A percentile compares a stretch with the other conserved stretches of the same genome.
phyloP scores from a whole-genome alignment of 2,329 filamentous ascomycete species.

The Colletotrichum falcatum region DNA sequence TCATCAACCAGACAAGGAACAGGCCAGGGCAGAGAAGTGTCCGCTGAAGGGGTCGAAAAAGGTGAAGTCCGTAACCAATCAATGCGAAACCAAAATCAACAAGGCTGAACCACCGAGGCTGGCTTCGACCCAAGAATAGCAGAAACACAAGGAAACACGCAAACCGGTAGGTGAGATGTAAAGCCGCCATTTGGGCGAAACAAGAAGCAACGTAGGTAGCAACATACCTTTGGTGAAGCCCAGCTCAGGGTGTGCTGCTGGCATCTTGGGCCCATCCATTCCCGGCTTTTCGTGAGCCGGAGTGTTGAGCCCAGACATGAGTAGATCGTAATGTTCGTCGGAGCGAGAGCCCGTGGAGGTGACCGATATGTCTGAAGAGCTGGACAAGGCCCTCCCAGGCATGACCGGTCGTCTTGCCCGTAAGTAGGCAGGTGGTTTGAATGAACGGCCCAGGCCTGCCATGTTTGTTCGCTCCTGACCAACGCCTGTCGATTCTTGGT shows the following conservation, averaged over 20 bases:
- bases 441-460: slow-evolving; percentile 62
- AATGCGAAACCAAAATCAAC: not conserved
- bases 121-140: not conserved
- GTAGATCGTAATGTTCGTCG: slow-evolving; percentile 48
- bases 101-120: not conserved
- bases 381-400: slow-evolving; percentile 58
- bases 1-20: not conserved
- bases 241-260: slow-evolving; percentile 15
- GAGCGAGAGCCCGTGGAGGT: slow-evolving; percentile 48
- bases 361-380: slow-evolving; percentile 59
- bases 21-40: not conserved
- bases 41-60: not conserved
- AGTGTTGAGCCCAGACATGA: slow-evolving; percentile 50
- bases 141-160: not conserved
- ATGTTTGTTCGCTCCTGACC: slow-evolving; percentile 49
- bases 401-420: slow-evolving; percentile 58
- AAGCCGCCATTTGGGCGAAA: not conserved
- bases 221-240: slow-evolving; percentile 28
- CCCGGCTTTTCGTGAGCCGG: slow-evolving; percentile 34
- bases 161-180: not conserved
- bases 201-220: not conserved
- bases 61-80: slow-evolving; percentile 10
- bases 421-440: slow-evolving; percentile 60
- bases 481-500: not conserved
- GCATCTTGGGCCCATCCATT: slow-evolving; percentile 13